phyloP scores from a whole-genome alignment of 2,329 filamentous ascomycete species.

The Neofusicoccum laricinum region DNA sequence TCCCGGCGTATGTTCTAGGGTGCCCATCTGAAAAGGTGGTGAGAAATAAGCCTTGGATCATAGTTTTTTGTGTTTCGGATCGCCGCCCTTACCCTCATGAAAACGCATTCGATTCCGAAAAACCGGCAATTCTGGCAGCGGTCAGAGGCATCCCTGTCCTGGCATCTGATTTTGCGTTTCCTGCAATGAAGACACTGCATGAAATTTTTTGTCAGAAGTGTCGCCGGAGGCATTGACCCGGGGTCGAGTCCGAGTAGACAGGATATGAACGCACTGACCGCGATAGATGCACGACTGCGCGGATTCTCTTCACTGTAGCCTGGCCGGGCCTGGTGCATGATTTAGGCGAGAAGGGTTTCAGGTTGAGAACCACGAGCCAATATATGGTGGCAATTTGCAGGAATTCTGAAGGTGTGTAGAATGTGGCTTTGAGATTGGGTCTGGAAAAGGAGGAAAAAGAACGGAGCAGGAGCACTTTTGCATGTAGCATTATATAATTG shows the following conservation, averaged over 20 bases:
- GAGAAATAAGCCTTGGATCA: background rate
- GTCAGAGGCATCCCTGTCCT: background rate
- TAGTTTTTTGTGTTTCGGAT: background rate
- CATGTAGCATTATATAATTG: no score
- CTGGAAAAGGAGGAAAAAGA: background rate
- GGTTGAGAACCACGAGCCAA: background rate
- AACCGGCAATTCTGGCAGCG: background rate
- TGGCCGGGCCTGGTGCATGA: background rate
- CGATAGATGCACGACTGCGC: background rate
- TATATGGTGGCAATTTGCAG: background rate
- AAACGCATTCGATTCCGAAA: background rate
- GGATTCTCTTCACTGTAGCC: background rate
- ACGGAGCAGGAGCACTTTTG: background rate
- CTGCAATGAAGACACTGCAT: background rate
- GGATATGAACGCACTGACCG: background rate
- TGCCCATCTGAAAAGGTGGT: background rate
- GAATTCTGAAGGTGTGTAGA: background rate
- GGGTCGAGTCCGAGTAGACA: background rate
- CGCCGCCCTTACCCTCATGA: background rate
- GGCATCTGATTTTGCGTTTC: conserved; percentile 3
- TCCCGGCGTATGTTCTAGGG: background rate
- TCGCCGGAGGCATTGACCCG: background rate
- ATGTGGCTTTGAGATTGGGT: background rate
- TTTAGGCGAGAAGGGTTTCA: background rate
- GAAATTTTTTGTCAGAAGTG: background rate